phyloP scores from a whole-genome alignment of 1,284 basidiomycete species.

The Caloboletus inedulis region DNA sequence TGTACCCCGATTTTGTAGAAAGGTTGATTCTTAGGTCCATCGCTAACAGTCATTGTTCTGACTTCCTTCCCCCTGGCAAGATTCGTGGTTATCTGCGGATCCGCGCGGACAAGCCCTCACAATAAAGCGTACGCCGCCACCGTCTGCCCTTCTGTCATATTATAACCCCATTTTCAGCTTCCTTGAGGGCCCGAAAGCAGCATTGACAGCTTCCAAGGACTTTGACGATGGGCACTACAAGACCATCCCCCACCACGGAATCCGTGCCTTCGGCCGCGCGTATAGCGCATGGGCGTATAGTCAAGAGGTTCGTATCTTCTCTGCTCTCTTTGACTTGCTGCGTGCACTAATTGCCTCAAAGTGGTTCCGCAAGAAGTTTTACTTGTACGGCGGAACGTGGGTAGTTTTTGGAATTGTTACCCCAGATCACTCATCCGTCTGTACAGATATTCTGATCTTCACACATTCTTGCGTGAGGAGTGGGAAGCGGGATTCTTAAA shows the following conservation, averaged over 20 bases:
- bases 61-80: slow-evolving; percentile 29
- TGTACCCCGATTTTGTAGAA: slow-evolving; percentile 58
- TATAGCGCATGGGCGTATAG: slow-evolving; percentile 63
- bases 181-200: slow-evolving; percentile 58
- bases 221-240: slow-evolving; percentile 56
- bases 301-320: slow-evolving; percentile 40
- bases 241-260: slow-evolving; percentile 44
- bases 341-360: slow-evolving; percentile 21
- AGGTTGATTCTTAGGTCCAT: slow-evolving; percentile 31
- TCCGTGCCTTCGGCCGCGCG: slow-evolving; percentile 54
- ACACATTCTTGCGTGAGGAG: slow-evolving; percentile 48
- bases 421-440: slow-evolving; percentile 18
- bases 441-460: slow-evolving; percentile 45
- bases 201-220: slow-evolving; percentile 54
- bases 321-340: background rate
- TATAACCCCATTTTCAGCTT: slow-evolving; percentile 38
- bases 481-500: slow-evolving; percentile 50
- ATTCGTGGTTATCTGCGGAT: slow-evolving; percentile 54
- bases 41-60: background rate
- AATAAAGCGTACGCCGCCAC: slow-evolving; percentile 49
- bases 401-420: slow-evolving; percentile 6
- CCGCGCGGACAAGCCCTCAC: slow-evolving; percentile 58
- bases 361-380: slow-evolving; percentile 56
- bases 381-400: slow-evolving; percentile 44
- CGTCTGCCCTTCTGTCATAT: background rate